Percentiles rank a stretch among this genome's conserved stretches.
phyloP scores from a whole-genome alignment of 192 early-diverging fungal species.

The Tieghemiomyces parasiticus region DNA sequence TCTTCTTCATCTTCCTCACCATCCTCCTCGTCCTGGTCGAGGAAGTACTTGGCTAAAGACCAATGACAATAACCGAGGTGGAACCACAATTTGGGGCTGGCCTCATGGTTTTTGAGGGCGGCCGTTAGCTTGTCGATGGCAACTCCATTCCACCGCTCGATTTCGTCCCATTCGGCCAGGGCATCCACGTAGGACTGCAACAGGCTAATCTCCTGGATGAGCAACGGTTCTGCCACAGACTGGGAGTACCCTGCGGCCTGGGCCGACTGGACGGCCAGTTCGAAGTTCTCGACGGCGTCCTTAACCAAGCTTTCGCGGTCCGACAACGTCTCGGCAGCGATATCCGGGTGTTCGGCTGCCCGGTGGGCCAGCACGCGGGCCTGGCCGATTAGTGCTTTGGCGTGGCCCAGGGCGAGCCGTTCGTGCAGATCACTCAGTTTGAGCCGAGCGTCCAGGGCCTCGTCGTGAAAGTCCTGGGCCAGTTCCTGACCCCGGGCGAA shows the following conservation, averaged over 20 bases:
- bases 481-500: slow-evolving; percentile 20
- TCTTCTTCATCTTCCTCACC: background rate
- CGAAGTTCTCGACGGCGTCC: background rate
- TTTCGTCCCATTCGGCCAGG: background rate
- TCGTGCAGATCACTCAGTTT: background rate
- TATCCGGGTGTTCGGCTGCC: too few species aligned
- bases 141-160: background rate
- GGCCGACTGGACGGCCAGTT: background rate
- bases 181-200: slow-evolving; percentile 2
- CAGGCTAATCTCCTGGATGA: slow-evolving; percentile 1
- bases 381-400: slow-evolving; percentile 8
- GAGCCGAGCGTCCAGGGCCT: background rate
- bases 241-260: background rate
- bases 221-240: background rate
- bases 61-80: slow-evolving; percentile 3
- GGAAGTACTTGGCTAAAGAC: slow-evolving; percentile 4
- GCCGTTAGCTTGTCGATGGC: background rate
- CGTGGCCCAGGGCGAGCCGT: background rate
- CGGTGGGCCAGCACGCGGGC: background rate
- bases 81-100: slow-evolving; percentile 9
- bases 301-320: background rate
- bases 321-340: too few species aligned
- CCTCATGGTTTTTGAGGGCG: background rate
- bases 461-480: background rate
- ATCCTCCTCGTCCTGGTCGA: background rate